A percentile compares a stretch with the other conserved stretches of the same genome.
These are phyloP conservation scores for Senna tora DNA, from an alignment of 306 rosid genomes.

Conservation along the genomic window DNA sequence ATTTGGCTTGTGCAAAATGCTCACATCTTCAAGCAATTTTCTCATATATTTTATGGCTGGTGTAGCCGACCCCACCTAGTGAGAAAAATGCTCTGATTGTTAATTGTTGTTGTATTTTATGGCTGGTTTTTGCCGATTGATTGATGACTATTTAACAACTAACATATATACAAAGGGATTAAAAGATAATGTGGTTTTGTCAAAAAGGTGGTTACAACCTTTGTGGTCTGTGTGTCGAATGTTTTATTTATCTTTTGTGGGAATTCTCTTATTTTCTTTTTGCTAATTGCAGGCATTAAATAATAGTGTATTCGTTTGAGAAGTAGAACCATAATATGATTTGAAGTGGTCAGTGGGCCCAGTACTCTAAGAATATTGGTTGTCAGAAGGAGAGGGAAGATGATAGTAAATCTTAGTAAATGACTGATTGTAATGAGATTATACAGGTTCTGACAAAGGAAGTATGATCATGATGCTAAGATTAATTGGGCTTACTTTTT, in stretches of 20 bases:
- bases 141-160: not conserved
- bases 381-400: not conserved
- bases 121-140: not conserved
- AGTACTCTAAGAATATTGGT: not conserved
- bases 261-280: not conserved
- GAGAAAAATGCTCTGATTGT: too few relatives aligned
- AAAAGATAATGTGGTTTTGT: slow-evolving; percentile 2
- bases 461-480: not conserved
- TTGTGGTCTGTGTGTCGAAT: slow-evolving; percentile 1
- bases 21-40: not conserved
- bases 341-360: not conserved
- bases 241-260: not conserved
- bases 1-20: not conserved
- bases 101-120: too few relatives aligned
- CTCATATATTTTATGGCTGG: not conserved
- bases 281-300: not conserved
- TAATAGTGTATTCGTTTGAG: not conserved
- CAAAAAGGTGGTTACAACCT: slow-evolving; percentile 14
- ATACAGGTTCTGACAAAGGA: not conserved
- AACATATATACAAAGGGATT: not conserved
- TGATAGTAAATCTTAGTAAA: not conserved
- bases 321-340: not conserved
- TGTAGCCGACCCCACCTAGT: too few relatives aligned
- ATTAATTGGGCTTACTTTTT: not conserved
- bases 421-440: not conserved